Evolutionary conservation across 192 early-diverging fungal species (phyloP).

Genomic region (Linnemannia elongata): DNA sequence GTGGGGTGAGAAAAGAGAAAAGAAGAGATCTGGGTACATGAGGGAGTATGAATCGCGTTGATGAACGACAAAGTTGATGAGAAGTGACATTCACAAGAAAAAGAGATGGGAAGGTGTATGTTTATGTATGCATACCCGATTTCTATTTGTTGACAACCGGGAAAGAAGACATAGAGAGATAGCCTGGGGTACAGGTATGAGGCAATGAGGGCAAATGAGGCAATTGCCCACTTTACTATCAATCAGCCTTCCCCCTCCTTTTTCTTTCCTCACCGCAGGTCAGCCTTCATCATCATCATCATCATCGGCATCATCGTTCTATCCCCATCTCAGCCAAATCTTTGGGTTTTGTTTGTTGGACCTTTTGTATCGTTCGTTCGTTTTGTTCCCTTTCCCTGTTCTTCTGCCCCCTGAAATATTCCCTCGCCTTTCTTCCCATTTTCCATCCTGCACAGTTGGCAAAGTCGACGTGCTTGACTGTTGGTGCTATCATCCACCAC

Average conservation of each 20-base stretch:
- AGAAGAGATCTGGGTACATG: slow-evolving; percentile 5
- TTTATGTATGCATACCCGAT: too few relatives aligned
- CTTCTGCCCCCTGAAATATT: not conserved
- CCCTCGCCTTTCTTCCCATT: not conserved
- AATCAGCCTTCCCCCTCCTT: too few relatives aligned
- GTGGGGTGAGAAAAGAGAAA: not conserved
- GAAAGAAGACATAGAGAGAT: too few relatives aligned
- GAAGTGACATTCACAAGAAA: not conserved
- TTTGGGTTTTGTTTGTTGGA: too few relatives aligned
- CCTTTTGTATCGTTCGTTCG: not conserved
- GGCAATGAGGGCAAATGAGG: too few relatives aligned
- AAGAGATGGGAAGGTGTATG: not conserved
- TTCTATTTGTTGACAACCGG: too few relatives aligned
- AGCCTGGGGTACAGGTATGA: too few relatives aligned
- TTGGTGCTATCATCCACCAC: not conserved
- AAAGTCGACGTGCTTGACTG: not conserved
- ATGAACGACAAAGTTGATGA: not conserved
- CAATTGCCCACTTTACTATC: too few relatives aligned
- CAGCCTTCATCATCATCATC: too few relatives aligned
- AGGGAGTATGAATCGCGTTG: not conserved
- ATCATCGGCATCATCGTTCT: too few relatives aligned
- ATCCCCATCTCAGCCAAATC: too few relatives aligned
- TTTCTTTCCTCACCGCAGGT: too few relatives aligned
- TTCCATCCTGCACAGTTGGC: not conserved
- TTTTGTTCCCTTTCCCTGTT: not conserved